Evolutionary conservation across 306 rosid genomes (phyloP), one percentile per base, ranked within the genome.

Genomic region (Parietaria judaica): DNA sequence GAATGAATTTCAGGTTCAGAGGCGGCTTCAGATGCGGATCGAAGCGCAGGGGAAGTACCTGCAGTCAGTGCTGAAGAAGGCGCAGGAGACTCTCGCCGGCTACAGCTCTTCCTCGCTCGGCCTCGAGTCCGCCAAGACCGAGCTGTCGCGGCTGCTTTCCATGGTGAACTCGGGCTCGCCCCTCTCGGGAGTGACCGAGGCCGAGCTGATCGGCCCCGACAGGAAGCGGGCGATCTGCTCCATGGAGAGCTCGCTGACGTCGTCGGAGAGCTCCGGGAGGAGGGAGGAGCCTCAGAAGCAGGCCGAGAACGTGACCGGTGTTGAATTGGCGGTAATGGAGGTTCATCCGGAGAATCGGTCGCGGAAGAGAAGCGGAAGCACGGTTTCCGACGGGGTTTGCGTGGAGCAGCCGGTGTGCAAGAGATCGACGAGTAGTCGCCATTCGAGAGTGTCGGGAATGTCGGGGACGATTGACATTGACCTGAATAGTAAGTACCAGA

Each of bases 21-120:
- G 85, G 50, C 97, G 81, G 79, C 79, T 94, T 70, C 94, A 94
- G 76, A 76, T 86, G 61, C 63, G 90, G 67, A 94, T 94, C 2
- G 97, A 94, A 84, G 95, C 99, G 44, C 97, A 94, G 77, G 97
- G 95, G 64, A 86, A 82, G 72, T 94, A 94, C 59, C 78, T 94
- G 62, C 95, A 94, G n/a, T 80, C 87, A 41, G 95, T 94, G 23
- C 61, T 94, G 7, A 76, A 49, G 63, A 94, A 89, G 53, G 99
- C 99, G 38, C 91, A 83, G 43, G 91, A 88, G 66, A 84, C 94
- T 59, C 88, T 94, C 64, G 64, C 87, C 1, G 94, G 86, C 43
- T 74, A 78, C 68, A 75, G 62, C 53, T 81, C 86, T 70, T 82
- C 95, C 49, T 68, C 91, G 0, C 63, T 71, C 14, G 94, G 90